Evolutionary conservation across 169 alveolate species (phyloP).

Genomic region (Plasmodium berghei): DNA sequence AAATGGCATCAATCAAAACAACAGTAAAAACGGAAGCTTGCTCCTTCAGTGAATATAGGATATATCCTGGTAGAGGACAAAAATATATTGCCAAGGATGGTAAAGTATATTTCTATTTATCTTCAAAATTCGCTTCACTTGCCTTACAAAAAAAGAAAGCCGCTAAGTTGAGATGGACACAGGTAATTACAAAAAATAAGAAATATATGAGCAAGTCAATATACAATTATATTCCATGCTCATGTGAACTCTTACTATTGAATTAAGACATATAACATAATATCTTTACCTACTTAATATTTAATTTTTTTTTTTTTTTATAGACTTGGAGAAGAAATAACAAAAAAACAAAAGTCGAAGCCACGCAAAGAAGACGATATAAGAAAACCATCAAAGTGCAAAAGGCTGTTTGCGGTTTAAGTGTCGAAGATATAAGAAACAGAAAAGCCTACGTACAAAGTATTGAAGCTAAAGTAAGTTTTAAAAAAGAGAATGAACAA

Average conservation of each 20-base stretch:
- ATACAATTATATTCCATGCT: neutral
- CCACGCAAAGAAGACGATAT: slow-evolving; percentile 85
- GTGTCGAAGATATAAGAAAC: slow-evolving; percentile 94
- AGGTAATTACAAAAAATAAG: slow-evolving; percentile 45
- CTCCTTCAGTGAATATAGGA: slow-evolving; percentile 96
- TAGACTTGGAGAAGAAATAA: slow-evolving; percentile 97
- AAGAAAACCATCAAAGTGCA: slow-evolving; percentile 91
- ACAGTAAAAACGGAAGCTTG: slow-evolving; percentile 97
- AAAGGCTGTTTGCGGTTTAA: slow-evolving; percentile 97
- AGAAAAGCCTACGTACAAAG: slow-evolving; percentile 66
- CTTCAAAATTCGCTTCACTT: slow-evolving; percentile 94
- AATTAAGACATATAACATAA: neutral
- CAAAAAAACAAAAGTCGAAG: slow-evolving; percentile 92
- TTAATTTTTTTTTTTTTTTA: neutral
- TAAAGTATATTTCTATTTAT: slow-evolving; percentile 91
- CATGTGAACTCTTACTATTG: neutral
- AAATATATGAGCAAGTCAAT: neutral
- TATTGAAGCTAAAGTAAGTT: slow-evolving; percentile 64
- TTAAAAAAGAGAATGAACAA: slow-evolving; percentile 2
- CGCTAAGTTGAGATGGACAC: slow-evolving; percentile 97
- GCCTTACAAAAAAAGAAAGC: slow-evolving; percentile 95
- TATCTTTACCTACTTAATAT: neutral
- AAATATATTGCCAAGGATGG: slow-evolving; percentile 97
- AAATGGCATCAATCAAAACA: slow-evolving; percentile 88
- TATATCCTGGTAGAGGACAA: slow-evolving; percentile 98